Base-by-base conservation (phyloP, 2,329 filamentous ascomycete species). In the Sarocladiaceae sp. region DNA sequence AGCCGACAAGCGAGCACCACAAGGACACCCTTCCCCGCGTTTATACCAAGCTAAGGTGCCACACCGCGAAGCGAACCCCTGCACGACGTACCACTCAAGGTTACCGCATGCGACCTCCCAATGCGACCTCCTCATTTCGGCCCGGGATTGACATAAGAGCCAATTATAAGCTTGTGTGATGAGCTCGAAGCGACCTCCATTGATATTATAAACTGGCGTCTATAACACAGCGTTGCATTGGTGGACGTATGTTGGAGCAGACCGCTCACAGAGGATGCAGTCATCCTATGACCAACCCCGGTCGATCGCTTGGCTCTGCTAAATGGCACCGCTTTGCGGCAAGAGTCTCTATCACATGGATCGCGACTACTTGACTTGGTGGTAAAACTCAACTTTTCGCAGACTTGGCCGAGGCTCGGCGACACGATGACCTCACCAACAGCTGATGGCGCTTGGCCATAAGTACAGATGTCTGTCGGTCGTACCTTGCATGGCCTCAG, bases 321-420 rank as follows among this genome's bases (percentile, higher is more conserved):
- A n/a, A 44, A 28, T 44, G 11, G 20, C 40, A 28, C 40, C 18
- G 13, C 10, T 12, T 28, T 26, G 23, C 40, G 17, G 23, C 20
- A 44, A 44, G 40, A 44, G 25, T 12, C 22, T 44, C 40, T 44
- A n/a, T 44, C 40, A 44, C 40, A 44, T 44, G 40, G 40, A 44
- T 28, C 17, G 23, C 22, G 8, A 26, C 15, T 20, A 12, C 4
- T 15, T 3, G 4, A n/a, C 20, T n/a, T 25, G 40, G 40, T n/a
- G 40, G 11, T 12, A n/a, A 6, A 7, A n/a, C n/a, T 7, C 13
- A n/a, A 6, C 12, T 26, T 8, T n/a, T 3, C 22, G 15, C 22
- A 26, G n/a, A 23, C 17, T 44, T n/a, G 40, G 40, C 40, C 40
- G 40, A 44, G 40, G 40, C 40, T 44, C 40, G 23, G n/a, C 23